Percentiles rank a stretch among this genome's conserved stretches.
These are phyloP conservation scores for Trichoderma gracile DNA, from an alignment of 2,329 filamentous ascomycete genomes.

Conservation along the genomic window DNA sequence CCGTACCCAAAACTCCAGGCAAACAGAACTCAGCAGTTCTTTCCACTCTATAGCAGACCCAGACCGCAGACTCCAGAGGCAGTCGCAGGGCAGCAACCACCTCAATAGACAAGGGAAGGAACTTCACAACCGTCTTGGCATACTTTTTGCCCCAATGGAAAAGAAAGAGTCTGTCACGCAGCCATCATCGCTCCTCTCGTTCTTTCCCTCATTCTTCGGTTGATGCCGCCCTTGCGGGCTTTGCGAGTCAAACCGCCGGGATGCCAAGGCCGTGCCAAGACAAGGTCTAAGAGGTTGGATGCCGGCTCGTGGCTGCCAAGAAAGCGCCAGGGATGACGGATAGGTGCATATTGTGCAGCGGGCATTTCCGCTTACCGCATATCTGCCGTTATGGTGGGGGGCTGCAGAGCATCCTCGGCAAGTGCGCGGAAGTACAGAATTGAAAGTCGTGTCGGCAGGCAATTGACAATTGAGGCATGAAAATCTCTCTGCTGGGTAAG, in stretches of 20 bases:
- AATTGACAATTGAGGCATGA: no score
- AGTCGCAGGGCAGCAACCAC: background rate
- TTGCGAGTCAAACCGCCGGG: conserved; percentile 16
- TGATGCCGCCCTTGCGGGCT: background rate
- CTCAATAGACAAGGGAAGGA: background rate
- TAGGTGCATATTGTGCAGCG: background rate
- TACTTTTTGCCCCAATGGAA: background rate
- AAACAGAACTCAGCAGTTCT: background rate
- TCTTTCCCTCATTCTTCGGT: no score
- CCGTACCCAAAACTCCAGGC: background rate
- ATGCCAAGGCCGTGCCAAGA: conserved; percentile 23
- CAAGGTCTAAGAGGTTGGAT: conserved; percentile 8
- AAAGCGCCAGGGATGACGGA: background rate
- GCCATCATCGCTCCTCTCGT: background rate
- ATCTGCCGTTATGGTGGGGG: background rate
- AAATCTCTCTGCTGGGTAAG: no score
- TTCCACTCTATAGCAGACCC: background rate
- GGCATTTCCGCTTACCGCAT: conserved; percentile 1
- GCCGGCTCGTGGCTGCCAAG: conserved; percentile 15
- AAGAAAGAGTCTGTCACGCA: conserved; percentile 9
- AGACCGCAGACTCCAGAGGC: background rate
- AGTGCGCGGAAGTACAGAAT: background rate
- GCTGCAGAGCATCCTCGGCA: conserved; percentile 1
- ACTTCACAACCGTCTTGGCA: conserved; percentile 4
- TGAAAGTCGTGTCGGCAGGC: no score